Evolutionary conservation across 768 basidiomycete genomes (phyloP), one percentile per base, ranked within the genome.

Genomic region (Suillus weaverae): DNA sequence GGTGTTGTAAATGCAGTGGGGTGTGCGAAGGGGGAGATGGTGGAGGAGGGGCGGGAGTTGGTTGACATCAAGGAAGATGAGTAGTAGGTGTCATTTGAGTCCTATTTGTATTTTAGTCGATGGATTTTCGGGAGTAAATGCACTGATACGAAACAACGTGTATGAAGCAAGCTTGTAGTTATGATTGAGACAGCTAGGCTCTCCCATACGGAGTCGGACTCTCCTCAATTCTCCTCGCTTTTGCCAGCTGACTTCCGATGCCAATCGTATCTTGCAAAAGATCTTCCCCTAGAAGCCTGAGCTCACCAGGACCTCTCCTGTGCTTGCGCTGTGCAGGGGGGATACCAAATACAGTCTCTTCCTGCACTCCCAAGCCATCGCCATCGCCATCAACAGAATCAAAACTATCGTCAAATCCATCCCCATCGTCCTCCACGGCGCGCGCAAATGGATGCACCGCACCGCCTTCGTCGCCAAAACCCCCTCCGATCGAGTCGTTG

Each of bases 21-120:
- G 16, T 95, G 92, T 72, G 84, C 80, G 75, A 90, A 91, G 70
- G 95, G 95, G 3, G 91, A 95, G 76, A 94, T 95, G 88, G 94
- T 97, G 0, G 90, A 92, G 68, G 94, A 97, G 72, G 93, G 94
- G 5, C 81, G 81, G 73, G 89, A 94, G 70, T 74, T 95, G 61
- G 87, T 95, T 10, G 85, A 87, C 68, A 88, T 91, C 57, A 85
- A 87, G 62, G 78, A 79, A 61, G 81, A 79, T 13, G 70, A 60
- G 0, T 70, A 63, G 13, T 70, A 71, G 48, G 66, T 38, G 50
- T 36, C 35, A 4, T 59, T 30, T 18, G 26, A 13, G 18, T 7
- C 4, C 3, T 30, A 20, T 59, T 41, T 39, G 57, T 59, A 59
- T 30, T 41, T 59, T 59, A 59, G 39, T 59, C 11, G 18, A 39